Percentiles rank a stretch among this genome's conserved stretches.
These are phyloP conservation scores for Phytophthora meadii DNA, from an alignment of 352 stramenopile species.

Conservation along the genomic window DNA sequence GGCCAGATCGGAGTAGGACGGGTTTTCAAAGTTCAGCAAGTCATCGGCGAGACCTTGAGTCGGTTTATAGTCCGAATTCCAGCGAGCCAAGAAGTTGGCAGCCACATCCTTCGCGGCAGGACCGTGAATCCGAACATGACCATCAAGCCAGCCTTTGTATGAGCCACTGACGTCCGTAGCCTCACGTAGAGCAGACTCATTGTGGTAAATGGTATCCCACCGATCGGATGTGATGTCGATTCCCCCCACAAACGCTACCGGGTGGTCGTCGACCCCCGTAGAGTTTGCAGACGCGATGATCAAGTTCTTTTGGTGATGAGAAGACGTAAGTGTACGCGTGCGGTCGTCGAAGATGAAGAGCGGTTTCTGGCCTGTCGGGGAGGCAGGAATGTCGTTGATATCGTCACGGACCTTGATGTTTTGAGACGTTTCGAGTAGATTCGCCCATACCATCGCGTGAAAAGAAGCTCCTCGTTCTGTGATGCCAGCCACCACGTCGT, in stretches of 20 bases:
- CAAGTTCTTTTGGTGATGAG: slow-evolving; percentile 66
- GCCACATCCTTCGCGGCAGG: slow-evolving; percentile 54
- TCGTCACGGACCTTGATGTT: slow-evolving; percentile 49
- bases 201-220: slow-evolving; percentile 66
- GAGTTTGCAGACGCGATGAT: slow-evolving; percentile 25
- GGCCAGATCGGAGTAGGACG: slow-evolving; percentile 29
- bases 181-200: slow-evolving; percentile 45
- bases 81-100: slow-evolving; percentile 59
- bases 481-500: slow-evolving; percentile 38
- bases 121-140: slow-evolving; percentile 48
- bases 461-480: slow-evolving; percentile 35
- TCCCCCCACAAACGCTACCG: slow-evolving; percentile 59
- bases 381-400: slow-evolving; percentile 42
- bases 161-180: slow-evolving; percentile 33
- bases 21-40: slow-evolving; percentile 58
- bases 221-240: slow-evolving; percentile 60
- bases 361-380: slow-evolving; percentile 17
- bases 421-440: slow-evolving; percentile 33
- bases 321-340: slow-evolving; percentile 30
- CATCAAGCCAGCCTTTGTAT: slow-evolving; percentile 65
- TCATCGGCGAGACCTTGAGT: slow-evolving; percentile 32
- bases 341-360: slow-evolving; percentile 65
- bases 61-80: slow-evolving; percentile 48
- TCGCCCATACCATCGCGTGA: slow-evolving; percentile 8
- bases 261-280: slow-evolving; percentile 10